Conservation (phyloP, 441 rosid species). For the Syzygium syzygioides region DNA sequence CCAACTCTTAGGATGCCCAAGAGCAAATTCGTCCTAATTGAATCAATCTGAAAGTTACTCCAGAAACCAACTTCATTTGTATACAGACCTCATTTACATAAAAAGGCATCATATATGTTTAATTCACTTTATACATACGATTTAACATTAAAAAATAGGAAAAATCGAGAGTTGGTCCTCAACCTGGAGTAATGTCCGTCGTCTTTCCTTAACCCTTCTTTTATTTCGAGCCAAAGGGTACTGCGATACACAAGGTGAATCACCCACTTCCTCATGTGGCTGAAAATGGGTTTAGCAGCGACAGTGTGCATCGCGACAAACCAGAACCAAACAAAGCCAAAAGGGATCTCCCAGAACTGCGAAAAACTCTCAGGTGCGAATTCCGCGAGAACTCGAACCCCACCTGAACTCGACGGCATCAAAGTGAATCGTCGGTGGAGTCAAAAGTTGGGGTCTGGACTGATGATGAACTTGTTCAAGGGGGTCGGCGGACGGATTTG, state of each 20-base stretch:
- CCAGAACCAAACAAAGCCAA: neutral
- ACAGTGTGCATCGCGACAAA: neutral
- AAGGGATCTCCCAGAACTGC: neutral
- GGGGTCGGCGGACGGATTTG: constrained; percentile 4
- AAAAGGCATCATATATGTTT: neutral
- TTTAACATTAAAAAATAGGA: neutral
- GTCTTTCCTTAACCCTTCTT: neutral
- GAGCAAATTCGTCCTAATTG: neutral
- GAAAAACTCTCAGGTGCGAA: neutral
- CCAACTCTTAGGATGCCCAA: neutral
- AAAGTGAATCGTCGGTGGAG: neutral
- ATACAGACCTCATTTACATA: neutral
- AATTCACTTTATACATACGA: neutral
- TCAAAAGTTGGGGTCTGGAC: neutral
- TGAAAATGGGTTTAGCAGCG: neutral
- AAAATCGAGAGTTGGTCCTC: neutral
- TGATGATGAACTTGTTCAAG: neutral
- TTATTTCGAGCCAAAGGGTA: neutral
- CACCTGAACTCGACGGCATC: neutral
- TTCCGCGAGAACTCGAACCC: neutral
- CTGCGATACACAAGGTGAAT: neutral
- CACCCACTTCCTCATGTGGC: neutral
- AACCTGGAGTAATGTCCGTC: neutral
- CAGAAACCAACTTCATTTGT: neutral
- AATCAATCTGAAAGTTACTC: neutral